Base-by-base conservation (phyloP, 140 eudicot genomes). In the Flaveria floridana region DNA sequence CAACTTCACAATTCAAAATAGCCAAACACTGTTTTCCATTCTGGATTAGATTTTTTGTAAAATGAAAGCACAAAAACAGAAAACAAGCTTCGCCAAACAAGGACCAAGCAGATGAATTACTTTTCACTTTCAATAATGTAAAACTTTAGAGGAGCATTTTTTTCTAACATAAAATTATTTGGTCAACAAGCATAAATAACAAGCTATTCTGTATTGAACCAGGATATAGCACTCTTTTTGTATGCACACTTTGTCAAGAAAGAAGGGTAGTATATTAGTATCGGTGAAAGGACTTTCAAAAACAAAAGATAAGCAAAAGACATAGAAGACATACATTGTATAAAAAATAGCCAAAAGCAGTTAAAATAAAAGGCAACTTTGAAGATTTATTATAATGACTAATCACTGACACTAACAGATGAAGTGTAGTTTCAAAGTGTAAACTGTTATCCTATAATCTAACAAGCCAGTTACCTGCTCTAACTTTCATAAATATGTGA, bases 41-140 rank as follows among this genome's bases (percentile, higher is more conserved):
- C 34, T 34, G 1, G 1, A 26, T 13, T 20, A 2, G 18, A 1
- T 5, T n/a, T 14, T 64, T n/a, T 64, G 11, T 14, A n/a, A 1
- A 37, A 28, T 34, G 70, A 1, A 26, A 62, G 42, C 68, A 62
- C 18, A 62, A 26, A n/a, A 48, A 28, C 21, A 26, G 74, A 62
- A 70, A 52, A 28, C 34, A 51, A 52, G 46, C 8, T 20, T 71
- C 2, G 16, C 34, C 72, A 67, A 67, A 19, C 39, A 67, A 42
- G 19, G 42, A 12, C 59, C 19, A 50, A 25, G 46, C 15, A 25
- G 14, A 50, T 18, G 74, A 5, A 1, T 48, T 48, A 70, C 19
- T 68, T 68, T 68, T 19, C 21, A 47, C 41, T 34, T 34, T 34
- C 41, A 34, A 34, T 34, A 44, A 42, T 37, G 39, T 4, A 44